A percentile compares a stretch with the other conserved stretches of the same genome.
These are phyloP conservation scores for Fonsecaea nubica DNA, from an alignment of 2,329 filamentous ascomycete genomes.

Conservation along the genomic window DNA sequence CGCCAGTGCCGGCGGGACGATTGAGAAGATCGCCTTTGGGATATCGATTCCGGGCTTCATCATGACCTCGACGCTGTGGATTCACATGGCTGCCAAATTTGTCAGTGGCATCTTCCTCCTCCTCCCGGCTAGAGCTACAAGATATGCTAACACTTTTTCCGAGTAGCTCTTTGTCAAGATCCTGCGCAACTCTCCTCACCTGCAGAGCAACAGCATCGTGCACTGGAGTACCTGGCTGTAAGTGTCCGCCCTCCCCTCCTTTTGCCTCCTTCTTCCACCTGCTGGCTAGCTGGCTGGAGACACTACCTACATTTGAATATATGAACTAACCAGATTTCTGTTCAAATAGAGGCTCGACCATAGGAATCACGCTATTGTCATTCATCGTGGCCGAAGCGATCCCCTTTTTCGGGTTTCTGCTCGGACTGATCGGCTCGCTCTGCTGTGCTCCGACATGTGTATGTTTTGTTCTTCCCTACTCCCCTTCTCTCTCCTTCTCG, in stretches of 20 bases:
- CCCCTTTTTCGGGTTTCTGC: slow-evolving; percentile 61
- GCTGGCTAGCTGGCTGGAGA: too few relatives aligned
- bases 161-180: slow-evolving; percentile 62
- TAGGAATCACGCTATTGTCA: slow-evolving; percentile 51
- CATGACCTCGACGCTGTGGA: slow-evolving; percentile 35
- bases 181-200: slow-evolving; percentile 57
- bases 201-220: slow-evolving; percentile 57
- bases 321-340: too few relatives aligned
- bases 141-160: neutral
- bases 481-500: slow-evolving; percentile 35
- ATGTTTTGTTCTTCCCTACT: slow-evolving; percentile 55
- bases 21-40: slow-evolving; percentile 56
- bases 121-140: neutral
- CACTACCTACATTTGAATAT: too few relatives aligned
- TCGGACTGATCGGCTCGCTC: slow-evolving; percentile 57
- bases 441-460: slow-evolving; percentile 61
- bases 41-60: slow-evolving; percentile 45
- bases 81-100: slow-evolving; percentile 56
- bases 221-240: slow-evolving; percentile 61
- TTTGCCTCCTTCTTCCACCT: too few relatives aligned
- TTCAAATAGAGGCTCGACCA: slow-evolving; percentile 40
- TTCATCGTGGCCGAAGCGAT: slow-evolving; percentile 61
- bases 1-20: slow-evolving; percentile 51
- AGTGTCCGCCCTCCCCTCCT: too few relatives aligned
- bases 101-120: slow-evolving; percentile 12